A percentile compares a stretch with the other conserved stretches of the same genome.
phyloP scores from a whole-genome alignment of 306 rosid genomes.

The Rosa lucieae region DNA sequence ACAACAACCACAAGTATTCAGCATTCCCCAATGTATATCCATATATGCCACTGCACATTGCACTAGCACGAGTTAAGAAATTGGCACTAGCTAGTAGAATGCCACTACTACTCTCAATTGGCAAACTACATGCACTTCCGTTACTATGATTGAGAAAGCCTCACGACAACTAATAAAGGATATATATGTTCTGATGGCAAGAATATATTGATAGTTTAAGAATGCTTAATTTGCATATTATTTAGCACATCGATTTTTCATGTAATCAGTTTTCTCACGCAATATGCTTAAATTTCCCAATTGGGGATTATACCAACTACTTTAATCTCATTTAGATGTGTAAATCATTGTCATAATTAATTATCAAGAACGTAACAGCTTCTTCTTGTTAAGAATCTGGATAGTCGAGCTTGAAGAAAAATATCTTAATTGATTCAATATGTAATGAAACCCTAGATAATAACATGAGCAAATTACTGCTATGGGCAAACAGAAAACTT shows the following conservation, averaged over 20 bases:
- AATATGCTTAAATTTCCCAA: not conserved
- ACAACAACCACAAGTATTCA: not conserved
- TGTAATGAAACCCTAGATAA: not conserved
- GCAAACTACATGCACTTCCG: not conserved
- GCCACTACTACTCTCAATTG: not conserved
- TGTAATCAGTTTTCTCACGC: not conserved
- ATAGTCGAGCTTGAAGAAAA: not conserved
- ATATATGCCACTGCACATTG: not conserved
- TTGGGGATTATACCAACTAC: not conserved
- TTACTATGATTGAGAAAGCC: not conserved
- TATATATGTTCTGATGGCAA: not conserved
- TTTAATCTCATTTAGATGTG: not conserved
- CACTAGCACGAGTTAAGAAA: not conserved
- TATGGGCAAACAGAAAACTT: too few relatives aligned
- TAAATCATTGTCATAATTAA: not conserved
- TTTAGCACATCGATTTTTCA: not conserved
- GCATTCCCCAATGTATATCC: not conserved
- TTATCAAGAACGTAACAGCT: not conserved
- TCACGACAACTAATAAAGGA: not conserved
- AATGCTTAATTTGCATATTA: too few relatives aligned
- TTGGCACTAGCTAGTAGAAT: not conserved
- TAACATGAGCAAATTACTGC: not conserved
- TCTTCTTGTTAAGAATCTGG: not conserved
- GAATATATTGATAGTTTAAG: not conserved
- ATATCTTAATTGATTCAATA: not conserved